Evolutionary conservation across 352 stramenopile species (phyloP), one percentile per base, ranked within the genome.

Genomic region (Thalassiosira exigua): DNA sequence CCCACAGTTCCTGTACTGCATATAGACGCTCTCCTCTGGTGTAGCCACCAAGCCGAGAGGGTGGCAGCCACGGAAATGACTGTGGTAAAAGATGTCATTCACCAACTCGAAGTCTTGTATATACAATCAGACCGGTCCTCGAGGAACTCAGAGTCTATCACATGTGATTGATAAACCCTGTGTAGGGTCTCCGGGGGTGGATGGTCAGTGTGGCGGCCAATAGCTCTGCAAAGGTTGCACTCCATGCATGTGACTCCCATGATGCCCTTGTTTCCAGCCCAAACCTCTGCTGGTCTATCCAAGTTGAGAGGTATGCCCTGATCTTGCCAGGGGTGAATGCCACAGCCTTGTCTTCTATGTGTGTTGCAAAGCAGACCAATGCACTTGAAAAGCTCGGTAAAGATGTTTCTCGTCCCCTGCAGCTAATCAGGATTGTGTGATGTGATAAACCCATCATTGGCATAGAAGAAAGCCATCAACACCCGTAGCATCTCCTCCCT

Each of bases 321-420:
- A 57, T 57, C 24, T 57, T 57, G 12, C 24, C 50, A 57, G 14
- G 14, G 9, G 22, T 19, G 22, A 11, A 57, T 11, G 21, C 22
- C 50, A 57, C 22, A 12, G 22, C 50, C 24, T 57, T 14, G 9
- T 11, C 22, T 19, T 57, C 22, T 19, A 22, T 26, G 9, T n/a
- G 50, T 57, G 50, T 57, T 57, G 14, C 9, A 22, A 14, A 11
- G 14, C 9, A 57, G 50, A 11, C 24, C 50, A 24, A 14, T 19
- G 14, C 21, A 19, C 9, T 57, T 19, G 50, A 57, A 57, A 11
- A 57, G 21, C 24, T 57, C 50, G 14, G 21, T 24, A 9, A 57
- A 19, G 21, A 57, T 57, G 50, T 64, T 22, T n/a, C n/a, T n/a
- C n/a, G n/a, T n/a, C n/a, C n/a, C n/a, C n/a, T 44, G 36, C 36